phyloP scores from a whole-genome alignment of 1,284 basidiomycete genomes.

The Anthracocystis walkeri region DNA sequence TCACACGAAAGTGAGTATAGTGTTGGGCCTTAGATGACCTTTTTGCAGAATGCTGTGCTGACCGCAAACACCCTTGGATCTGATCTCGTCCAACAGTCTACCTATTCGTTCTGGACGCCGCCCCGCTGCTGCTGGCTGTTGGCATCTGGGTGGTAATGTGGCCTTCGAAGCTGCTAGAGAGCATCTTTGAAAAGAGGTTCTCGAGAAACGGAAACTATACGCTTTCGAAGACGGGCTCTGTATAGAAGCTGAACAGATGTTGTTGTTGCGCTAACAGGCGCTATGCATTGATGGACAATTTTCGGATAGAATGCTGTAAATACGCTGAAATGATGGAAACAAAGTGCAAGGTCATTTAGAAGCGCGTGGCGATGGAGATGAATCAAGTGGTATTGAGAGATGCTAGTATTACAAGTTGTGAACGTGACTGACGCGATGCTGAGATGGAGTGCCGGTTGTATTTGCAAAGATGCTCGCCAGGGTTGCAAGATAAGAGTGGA shows the following conservation, averaged over 20 bases:
- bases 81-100: slow-evolving; percentile 27
- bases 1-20: slow-evolving; percentile 46
- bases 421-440: slow-evolving; percentile 5
- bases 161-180: slow-evolving; percentile 41
- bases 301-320: no score
- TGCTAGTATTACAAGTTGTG: slow-evolving; percentile 30
- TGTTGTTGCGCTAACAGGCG: no score
- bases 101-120: slow-evolving; percentile 49
- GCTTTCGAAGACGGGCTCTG: slow-evolving; percentile 15
- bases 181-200: slow-evolving; percentile 28
- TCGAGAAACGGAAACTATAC: slow-evolving; percentile 2
- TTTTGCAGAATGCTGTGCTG: neutral
- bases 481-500: neutral
- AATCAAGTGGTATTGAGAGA: slow-evolving; percentile 8
- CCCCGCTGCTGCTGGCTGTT: slow-evolving; percentile 49
- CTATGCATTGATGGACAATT: no score
- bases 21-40: neutral
- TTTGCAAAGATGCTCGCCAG: neutral
- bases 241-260: no score
- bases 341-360: neutral
- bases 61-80: neutral
- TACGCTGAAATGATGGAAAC: no score
- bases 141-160: slow-evolving; percentile 50
- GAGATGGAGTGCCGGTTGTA: neutral
- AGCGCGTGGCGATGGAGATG: neutral